Conservation (phyloP, 495 filamentous ascomycete species). For the Penicillium subrubescens region DNA sequence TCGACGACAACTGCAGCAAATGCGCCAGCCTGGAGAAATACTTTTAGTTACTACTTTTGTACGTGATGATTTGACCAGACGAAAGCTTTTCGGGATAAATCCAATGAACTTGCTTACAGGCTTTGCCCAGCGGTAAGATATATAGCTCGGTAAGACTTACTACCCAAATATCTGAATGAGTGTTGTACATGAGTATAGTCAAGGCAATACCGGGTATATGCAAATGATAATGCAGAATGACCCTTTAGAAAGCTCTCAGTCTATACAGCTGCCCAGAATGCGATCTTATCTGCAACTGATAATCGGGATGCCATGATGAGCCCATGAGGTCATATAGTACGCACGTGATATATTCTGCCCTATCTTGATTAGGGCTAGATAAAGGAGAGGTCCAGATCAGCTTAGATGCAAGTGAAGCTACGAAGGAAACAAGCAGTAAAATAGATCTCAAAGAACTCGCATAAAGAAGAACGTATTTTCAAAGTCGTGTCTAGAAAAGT, state of each 20-base stretch:
- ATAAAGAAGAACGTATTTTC: constrained; percentile 11
- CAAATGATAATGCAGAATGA: not conserved
- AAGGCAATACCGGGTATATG: not conserved
- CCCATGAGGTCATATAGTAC: constrained; percentile 20
- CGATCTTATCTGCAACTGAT: constrained; percentile 13
- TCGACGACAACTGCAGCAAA: constrained; percentile 80
- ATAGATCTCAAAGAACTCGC: not conserved
- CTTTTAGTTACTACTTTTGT: not conserved
- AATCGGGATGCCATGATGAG: constrained; percentile 1
- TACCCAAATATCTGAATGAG: constrained; percentile 53
- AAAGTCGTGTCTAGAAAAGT: constrained; percentile 22
- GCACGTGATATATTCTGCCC: constrained; percentile 20
- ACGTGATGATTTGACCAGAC: not conserved
- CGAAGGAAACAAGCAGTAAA: not conserved
- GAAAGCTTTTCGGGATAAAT: not conserved
- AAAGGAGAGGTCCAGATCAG: not conserved
- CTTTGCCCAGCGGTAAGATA: too few species aligned
- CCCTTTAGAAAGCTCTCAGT: not conserved
- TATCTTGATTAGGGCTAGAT: constrained; percentile 22
- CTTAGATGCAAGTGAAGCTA: not conserved
- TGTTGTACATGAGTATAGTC: constrained; percentile 42
- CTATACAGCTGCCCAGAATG: not conserved
- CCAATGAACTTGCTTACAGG: too few species aligned
- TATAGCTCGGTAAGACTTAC: constrained; percentile 31
- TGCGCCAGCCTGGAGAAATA: constrained; percentile 66